A percentile compares a stretch with the other conserved stretches of the same genome.
Evolutionary conservation across 495 filamentous ascomycete species (phyloP).

Genomic region (Hypoxylon perforatum): DNA sequence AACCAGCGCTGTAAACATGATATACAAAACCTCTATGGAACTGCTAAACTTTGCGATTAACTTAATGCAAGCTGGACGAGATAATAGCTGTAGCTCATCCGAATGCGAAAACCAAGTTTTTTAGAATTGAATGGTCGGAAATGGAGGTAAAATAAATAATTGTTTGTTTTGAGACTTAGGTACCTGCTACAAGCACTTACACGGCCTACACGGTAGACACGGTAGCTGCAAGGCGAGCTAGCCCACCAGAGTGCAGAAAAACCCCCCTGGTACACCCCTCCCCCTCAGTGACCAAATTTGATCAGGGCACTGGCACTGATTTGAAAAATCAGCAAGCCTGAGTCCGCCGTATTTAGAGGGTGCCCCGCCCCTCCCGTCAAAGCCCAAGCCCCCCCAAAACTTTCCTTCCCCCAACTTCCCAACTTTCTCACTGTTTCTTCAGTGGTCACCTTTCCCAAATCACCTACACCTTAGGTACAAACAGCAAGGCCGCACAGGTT

Average conservation of each 20-base stretch:
- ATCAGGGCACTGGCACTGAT: conserved; percentile 22
- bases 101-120: background rate
- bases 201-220: background rate
- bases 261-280: conserved; percentile 31
- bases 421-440: conserved; percentile 7
- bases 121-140: conserved; percentile 18
- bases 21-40: conserved; percentile 11
- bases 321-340: conserved; percentile 48
- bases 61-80: conserved; percentile 7
- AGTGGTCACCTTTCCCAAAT: background rate
- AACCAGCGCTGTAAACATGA: conserved; percentile 25
- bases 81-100: background rate
- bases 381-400: conserved; percentile 45
- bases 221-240: conserved; percentile 5
- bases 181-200: conserved; percentile 19
- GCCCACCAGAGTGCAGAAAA: conserved; percentile 22
- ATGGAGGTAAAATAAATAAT: conserved; percentile 6
- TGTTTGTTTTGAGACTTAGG: conserved; percentile 11
- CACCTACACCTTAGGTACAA: background rate
- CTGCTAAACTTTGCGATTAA: background rate
- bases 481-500: background rate
- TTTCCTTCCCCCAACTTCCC: conserved; percentile 43
- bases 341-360: conserved; percentile 45
- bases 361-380: conserved; percentile 43
- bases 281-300: conserved; percentile 36